These are phyloP conservation scores for Fusarium illudens DNA, from an alignment of 2,329 filamentous ascomycete genomes.

Conservation along the genomic window DNA sequence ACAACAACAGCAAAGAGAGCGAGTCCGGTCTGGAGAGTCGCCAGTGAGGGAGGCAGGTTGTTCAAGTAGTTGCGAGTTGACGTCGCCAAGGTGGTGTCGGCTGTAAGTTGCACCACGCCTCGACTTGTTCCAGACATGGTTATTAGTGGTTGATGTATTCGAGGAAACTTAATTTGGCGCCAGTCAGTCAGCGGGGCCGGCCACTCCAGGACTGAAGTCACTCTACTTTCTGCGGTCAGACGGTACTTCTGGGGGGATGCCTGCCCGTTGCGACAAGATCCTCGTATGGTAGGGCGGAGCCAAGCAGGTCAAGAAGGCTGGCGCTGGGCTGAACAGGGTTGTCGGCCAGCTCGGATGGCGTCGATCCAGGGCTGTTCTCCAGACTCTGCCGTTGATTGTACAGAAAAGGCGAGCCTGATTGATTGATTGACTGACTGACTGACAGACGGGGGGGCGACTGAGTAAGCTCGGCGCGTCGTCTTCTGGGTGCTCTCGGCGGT, in stretches of 20 bases:
- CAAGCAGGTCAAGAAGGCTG: constrained; percentile 38
- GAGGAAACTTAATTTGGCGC: constrained; percentile 44
- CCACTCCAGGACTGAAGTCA: constrained; percentile 38
- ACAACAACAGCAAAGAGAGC: constrained; percentile 48
- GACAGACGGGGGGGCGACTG: constrained; percentile 10
- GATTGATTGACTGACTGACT: no score
- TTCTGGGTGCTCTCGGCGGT: constrained; percentile 8
- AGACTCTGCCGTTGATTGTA: constrained; percentile 24
- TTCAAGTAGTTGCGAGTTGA: constrained; percentile 44
- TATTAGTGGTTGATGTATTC: constrained; percentile 40
- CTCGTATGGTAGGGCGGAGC: constrained; percentile 43
- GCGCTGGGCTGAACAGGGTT: constrained; percentile 40
- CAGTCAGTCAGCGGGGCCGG: constrained; percentile 46
- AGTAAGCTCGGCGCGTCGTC: constrained; percentile 27
- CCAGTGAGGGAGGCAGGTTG: constrained; percentile 42
- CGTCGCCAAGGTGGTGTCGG: constrained; percentile 40
- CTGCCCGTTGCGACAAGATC: constrained; percentile 42
- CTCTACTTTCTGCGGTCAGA: constrained; percentile 49
- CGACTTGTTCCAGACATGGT: constrained; percentile 47
- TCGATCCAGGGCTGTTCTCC: constrained; percentile 11
- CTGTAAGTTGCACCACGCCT: constrained; percentile 44
- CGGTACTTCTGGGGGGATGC: constrained; percentile 43
- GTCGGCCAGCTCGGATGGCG: constrained; percentile 31
- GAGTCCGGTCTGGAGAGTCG: constrained; percentile 42
- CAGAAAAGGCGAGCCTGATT: constrained; percentile 11